Percentiles rank a stretch among this genome's conserved stretches.
Conservation (phyloP, 768 basidiomycete species). For the Hygrophoropsis aurantiaca region DNA sequence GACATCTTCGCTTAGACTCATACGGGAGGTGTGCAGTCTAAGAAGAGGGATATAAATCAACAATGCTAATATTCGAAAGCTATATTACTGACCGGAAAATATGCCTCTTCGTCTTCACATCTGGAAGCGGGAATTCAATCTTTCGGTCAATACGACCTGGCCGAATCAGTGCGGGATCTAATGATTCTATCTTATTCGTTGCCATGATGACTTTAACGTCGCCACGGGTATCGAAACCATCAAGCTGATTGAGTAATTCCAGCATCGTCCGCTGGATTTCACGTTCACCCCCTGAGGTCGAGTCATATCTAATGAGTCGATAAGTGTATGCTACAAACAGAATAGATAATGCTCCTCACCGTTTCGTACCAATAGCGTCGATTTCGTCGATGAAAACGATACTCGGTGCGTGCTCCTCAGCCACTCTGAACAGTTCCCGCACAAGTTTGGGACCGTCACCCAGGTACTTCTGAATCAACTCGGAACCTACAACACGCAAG, state of each 20-base stretch:
- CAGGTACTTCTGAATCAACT: conserved; percentile 98
- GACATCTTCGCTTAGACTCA: conserved; percentile 86
- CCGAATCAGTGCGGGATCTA: conserved; percentile 97
- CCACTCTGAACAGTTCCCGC: conserved; percentile 93
- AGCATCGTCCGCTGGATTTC: conserved; percentile 99
- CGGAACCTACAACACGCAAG: conserved; percentile 94
- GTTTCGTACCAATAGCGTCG: conserved; percentile 97
- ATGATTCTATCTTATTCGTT: conserved; percentile 94
- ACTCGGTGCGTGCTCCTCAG: conserved; percentile 96
- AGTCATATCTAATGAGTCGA: conserved; percentile 74
- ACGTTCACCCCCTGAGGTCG: conserved; percentile 96
- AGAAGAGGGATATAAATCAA: conserved; percentile 8
- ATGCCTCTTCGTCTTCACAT: conserved; percentile 98
- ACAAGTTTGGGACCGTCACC: conserved; percentile 99
- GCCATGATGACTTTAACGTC: conserved; percentile 99
- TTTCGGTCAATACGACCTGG: conserved; percentile 99
- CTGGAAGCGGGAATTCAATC: conserved; percentile 97
- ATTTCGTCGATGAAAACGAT: conserved; percentile 99
- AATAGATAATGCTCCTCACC: conserved; percentile 46
- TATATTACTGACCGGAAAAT: conserved; percentile 76
- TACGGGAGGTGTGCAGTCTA: conserved; percentile 90
- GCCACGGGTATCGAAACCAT: conserved; percentile 99
- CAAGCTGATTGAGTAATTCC: conserved; percentile 96
- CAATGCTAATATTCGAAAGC: not conserved
- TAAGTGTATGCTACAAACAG: conserved; percentile 1